These are phyloP conservation scores for Mortierella claussenii DNA, from an alignment of 192 early-diverging fungal genomes.

Conservation along the genomic window DNA sequence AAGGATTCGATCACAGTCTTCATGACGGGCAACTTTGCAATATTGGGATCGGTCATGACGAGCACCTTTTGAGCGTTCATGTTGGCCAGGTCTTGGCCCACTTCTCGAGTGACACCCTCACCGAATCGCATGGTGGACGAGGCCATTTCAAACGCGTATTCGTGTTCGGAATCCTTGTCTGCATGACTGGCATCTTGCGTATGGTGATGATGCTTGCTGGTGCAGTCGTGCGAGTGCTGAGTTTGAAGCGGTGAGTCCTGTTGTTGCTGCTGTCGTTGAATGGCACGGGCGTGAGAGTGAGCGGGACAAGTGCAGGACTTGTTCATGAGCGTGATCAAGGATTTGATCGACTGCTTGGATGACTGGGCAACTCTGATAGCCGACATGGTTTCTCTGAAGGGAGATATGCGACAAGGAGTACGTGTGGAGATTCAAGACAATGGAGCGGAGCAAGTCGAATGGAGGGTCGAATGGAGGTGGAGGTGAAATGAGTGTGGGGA, in stretches of 20 bases:
- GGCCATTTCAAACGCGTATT: constrained; percentile 90
- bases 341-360: constrained; percentile 47
- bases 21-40: constrained; percentile 79
- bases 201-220: constrained; percentile 23
- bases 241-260: not conserved
- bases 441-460: too few relatives aligned
- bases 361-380: constrained; percentile 41
- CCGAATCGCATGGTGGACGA: constrained; percentile 91
- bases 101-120: constrained; percentile 81
- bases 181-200: constrained; percentile 15
- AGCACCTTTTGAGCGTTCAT: constrained; percentile 84
- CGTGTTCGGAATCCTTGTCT: constrained; percentile 30
- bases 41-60: constrained; percentile 84
- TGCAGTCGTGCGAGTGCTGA: not conserved
- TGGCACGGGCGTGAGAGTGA: constrained; percentile 37
- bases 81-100: constrained; percentile 86
- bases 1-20: constrained; percentile 83
- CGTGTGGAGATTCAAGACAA: too few relatives aligned
- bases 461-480: too few relatives aligned
- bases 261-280: constrained; percentile 20
- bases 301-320: constrained; percentile 52
- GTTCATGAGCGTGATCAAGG: constrained; percentile 53
- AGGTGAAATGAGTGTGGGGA: not conserved
- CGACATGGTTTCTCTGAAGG: constrained; percentile 18
- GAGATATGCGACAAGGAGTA: too few relatives aligned